Evolutionary conservation across 306 rosid genomes (phyloP).

Genomic region (Senna tora): DNA sequence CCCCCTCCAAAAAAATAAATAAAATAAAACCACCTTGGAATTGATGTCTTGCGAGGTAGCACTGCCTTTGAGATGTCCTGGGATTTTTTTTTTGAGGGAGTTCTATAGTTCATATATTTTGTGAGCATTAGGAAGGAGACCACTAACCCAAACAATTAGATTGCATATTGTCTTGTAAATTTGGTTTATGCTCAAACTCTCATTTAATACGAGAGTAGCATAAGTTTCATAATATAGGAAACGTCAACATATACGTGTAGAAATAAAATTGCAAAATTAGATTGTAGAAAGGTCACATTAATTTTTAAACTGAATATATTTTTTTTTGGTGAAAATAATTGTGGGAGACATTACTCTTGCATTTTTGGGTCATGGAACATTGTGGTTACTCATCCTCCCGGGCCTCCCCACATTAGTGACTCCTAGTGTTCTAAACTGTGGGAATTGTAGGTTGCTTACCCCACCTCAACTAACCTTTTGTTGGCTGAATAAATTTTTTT

Average conservation of each 20-base stretch:
- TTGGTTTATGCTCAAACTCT: constrained; percentile 3
- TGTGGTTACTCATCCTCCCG: too few species aligned
- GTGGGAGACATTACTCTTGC: too few species aligned
- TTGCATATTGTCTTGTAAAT: not conserved
- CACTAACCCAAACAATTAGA: too few species aligned
- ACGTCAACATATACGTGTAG: not conserved
- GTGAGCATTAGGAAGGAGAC: not conserved
- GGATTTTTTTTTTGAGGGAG: not conserved
- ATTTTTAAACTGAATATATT: not conserved
- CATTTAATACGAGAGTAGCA: not conserved
- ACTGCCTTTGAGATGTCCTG: not conserved
- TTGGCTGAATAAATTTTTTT: too few species aligned
- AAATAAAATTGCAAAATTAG: not conserved
- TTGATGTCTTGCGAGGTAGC: not conserved
- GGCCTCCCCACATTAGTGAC: too few species aligned
- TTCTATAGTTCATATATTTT: not conserved
- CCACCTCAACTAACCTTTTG: too few species aligned
- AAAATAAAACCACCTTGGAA: too few species aligned
- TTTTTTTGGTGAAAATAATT: too few species aligned
- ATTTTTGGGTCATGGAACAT: too few species aligned
- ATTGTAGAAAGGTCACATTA: not conserved
- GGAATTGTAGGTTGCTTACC: too few species aligned
- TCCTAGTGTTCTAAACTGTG: too few species aligned
- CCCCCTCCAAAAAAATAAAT: too few species aligned
- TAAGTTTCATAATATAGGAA: not conserved